These are phyloP conservation scores for Amphibolis antarctica DNA, from an alignment of 106 monocot genomes.

Conservation along the genomic window DNA sequence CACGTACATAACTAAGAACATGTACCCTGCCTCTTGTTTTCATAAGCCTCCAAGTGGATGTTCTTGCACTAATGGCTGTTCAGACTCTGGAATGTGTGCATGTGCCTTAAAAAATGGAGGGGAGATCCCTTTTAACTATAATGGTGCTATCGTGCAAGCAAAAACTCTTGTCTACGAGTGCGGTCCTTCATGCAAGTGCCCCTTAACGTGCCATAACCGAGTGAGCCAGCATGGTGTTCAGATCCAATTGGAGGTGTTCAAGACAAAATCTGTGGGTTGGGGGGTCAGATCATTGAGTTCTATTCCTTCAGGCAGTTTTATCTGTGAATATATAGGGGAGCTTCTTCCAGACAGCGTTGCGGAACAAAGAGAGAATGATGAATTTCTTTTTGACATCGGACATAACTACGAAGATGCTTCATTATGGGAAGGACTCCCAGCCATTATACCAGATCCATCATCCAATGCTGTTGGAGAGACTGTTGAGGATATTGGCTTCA, in stretches of 20 bases:
- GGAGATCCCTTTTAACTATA: slow-evolving; percentile 79
- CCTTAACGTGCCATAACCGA: slow-evolving; percentile 68
- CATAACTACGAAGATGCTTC: slow-evolving; percentile 51
- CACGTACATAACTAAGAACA: slow-evolving; percentile 54
- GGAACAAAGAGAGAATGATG: slow-evolving; percentile 65
- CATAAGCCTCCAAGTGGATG: slow-evolving; percentile 45
- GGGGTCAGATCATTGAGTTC: slow-evolving; percentile 81
- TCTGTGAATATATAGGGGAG: slow-evolving; percentile 88
- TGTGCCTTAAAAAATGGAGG: slow-evolving; percentile 88
- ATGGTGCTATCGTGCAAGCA: slow-evolving; percentile 78
- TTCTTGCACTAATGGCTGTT: slow-evolving; percentile 51
- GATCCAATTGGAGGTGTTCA: slow-evolving; percentile 70
- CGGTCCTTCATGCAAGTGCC: slow-evolving; percentile 72
- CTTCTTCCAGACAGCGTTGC: slow-evolving; percentile 52
- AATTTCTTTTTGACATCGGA: slow-evolving; percentile 88
- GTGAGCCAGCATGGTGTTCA: slow-evolving; percentile 75
- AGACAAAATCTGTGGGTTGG: slow-evolving; percentile 74
- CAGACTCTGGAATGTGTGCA: slow-evolving; percentile 53
- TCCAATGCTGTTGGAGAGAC: slow-evolving; percentile 16
- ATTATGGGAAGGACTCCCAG: slow-evolving; percentile 58
- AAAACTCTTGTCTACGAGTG: slow-evolving; percentile 81
- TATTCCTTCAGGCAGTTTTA: slow-evolving; percentile 77
- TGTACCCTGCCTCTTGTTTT: slow-evolving; percentile 42
- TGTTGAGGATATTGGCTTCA: slow-evolving; percentile 32
- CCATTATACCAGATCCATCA: slow-evolving; percentile 29